Conservation (phyloP, 257 asterid species). For the Scutellaria baicalensis region DNA sequence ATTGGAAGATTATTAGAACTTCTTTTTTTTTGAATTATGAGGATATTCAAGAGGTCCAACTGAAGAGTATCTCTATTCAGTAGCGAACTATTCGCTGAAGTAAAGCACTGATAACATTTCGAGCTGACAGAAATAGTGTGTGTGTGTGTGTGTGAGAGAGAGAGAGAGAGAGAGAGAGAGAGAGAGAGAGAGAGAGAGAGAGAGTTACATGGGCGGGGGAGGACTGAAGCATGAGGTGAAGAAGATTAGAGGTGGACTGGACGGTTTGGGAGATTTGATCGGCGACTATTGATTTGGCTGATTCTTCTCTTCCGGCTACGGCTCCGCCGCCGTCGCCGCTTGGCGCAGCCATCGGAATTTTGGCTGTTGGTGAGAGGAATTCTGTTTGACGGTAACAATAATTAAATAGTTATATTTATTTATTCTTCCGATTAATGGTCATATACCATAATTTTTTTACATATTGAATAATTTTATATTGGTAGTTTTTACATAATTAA, state of each 20-base stretch:
- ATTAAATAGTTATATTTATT: too few relatives aligned
- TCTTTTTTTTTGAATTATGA: neutral
- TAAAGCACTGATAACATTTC: neutral
- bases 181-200: slow-evolving; percentile 2
- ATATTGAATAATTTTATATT: too few relatives aligned
- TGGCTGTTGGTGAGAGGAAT: neutral
- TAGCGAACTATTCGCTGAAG: neutral
- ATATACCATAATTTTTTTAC: too few relatives aligned
- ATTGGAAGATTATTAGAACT: neutral
- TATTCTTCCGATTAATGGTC: too few relatives aligned
- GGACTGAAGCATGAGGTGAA: slow-evolving; percentile 84
- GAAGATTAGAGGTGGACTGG: slow-evolving; percentile 82
- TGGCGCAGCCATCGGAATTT: slow-evolving; percentile 18
- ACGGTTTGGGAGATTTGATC: slow-evolving; percentile 80
- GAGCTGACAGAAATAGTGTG: neutral
- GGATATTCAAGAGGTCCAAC: neutral
- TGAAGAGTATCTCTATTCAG: neutral
- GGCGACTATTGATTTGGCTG: slow-evolving; percentile 55
- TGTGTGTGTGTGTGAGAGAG: neutral
- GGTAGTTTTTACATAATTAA: too few relatives aligned
- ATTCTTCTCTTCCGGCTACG: slow-evolving; percentile 37
- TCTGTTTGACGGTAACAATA: neutral
- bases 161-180: too few relatives aligned
- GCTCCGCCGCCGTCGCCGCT: slow-evolving; percentile 13
- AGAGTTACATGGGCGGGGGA: slow-evolving; percentile 62